These are phyloP conservation scores for Penicillium nordicum DNA, from an alignment of 2,329 filamentous ascomycete species.

Conservation along the genomic window DNA sequence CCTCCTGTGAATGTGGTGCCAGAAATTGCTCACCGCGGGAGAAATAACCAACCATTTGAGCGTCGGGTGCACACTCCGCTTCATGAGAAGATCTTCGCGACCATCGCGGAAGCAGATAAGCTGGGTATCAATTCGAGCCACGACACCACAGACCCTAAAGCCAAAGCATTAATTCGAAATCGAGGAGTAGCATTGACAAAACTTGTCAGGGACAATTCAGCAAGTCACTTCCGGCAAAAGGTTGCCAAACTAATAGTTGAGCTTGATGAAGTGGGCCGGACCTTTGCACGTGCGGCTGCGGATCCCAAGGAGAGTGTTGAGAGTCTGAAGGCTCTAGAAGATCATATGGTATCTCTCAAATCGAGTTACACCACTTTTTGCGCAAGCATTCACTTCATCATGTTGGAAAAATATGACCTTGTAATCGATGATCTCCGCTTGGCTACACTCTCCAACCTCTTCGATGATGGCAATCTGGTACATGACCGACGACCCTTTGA, in stretches of 20 bases:
- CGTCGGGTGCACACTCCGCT: slow-evolving; percentile 39
- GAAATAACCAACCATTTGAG: slow-evolving; percentile 23
- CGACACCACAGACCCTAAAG: neutral
- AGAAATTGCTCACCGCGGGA: slow-evolving; percentile 12
- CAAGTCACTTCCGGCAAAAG: slow-evolving; percentile 10
- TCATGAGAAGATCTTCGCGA: slow-evolving; percentile 27
- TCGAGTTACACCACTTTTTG: neutral
- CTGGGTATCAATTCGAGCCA: neutral
- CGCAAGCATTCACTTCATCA: slow-evolving; percentile 29
- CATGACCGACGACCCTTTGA: slow-evolving; percentile 73
- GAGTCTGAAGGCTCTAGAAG: slow-evolving; percentile 22
- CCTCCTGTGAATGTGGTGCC: slow-evolving; percentile 26
- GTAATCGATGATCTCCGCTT: slow-evolving; percentile 55
- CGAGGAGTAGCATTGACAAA: slow-evolving; percentile 6
- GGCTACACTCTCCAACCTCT: slow-evolving; percentile 29
- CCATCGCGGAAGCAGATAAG: slow-evolving; percentile 23
- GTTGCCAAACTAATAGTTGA: slow-evolving; percentile 17
- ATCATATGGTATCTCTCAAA: slow-evolving; percentile 16
- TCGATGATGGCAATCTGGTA: slow-evolving; percentile 51
- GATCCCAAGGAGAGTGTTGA: slow-evolving; percentile 18
- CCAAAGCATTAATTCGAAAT: slow-evolving; percentile 1
- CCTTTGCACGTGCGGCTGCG: slow-evolving; percentile 26
- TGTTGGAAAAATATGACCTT: slow-evolving; percentile 28
- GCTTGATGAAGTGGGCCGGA: slow-evolving; percentile 29
- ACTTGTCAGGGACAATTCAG: slow-evolving; percentile 29